Conservation (phyloP, 2,329 filamentous ascomycete genomes). For the Hymenoscyphus scutula region DNA sequence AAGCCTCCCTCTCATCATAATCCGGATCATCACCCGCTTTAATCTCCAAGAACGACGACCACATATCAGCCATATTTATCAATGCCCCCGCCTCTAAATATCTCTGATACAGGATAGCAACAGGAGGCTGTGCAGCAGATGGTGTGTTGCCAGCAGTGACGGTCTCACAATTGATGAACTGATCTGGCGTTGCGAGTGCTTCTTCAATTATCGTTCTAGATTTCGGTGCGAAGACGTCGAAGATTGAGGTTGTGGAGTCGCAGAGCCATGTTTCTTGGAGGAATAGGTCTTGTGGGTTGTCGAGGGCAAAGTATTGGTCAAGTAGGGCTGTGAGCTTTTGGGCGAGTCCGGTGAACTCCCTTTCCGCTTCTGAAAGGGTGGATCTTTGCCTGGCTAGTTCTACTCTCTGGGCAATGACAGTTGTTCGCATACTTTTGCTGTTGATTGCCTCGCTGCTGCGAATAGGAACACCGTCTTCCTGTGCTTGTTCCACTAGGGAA, state of each 20-base stretch:
- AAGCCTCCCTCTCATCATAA: slow-evolving; percentile 52
- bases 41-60: slow-evolving; percentile 71
- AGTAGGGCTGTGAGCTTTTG: slow-evolving; percentile 54
- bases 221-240: slow-evolving; percentile 72
- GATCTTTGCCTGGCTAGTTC: slow-evolving; percentile 75
- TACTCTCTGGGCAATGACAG: slow-evolving; percentile 77
- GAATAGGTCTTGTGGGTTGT: slow-evolving; percentile 47
- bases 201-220: slow-evolving; percentile 70
- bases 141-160: slow-evolving; percentile 31
- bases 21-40: slow-evolving; percentile 42
- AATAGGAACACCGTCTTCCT: slow-evolving; percentile 50
- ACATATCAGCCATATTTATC: slow-evolving; percentile 77
- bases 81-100: slow-evolving; percentile 74
- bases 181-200: slow-evolving; percentile 68
- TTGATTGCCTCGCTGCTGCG: slow-evolving; percentile 74
- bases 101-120: slow-evolving; percentile 73
- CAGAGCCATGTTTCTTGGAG: slow-evolving; percentile 75
- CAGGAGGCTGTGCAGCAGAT: slow-evolving; percentile 62
- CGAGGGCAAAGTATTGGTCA: slow-evolving; percentile 43
- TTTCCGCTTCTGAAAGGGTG: slow-evolving; percentile 67
- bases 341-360: slow-evolving; percentile 65
- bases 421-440: slow-evolving; percentile 69
- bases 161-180: slow-evolving; percentile 69
- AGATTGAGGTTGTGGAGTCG: slow-evolving; percentile 66
- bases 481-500: slow-evolving; percentile 45